phyloP scores from a whole-genome alignment of 371 early-diverging fungal genomes.

The Syncephalis fuscata region DNA sequence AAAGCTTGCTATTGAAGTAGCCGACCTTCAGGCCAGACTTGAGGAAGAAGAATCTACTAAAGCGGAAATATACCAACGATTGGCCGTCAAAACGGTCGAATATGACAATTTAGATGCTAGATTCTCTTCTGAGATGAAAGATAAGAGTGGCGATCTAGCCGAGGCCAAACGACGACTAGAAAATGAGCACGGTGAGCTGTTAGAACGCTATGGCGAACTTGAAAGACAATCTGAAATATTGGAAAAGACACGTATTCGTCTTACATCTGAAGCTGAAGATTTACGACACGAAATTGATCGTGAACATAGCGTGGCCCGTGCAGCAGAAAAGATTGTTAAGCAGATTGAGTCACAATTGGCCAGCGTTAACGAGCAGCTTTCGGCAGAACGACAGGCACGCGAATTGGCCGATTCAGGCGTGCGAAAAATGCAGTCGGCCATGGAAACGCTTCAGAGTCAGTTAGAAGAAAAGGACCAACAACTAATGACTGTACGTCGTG shows the following conservation, averaged over 20 bases:
- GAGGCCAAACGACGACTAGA: constrained; percentile 36
- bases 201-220: constrained; percentile 32
- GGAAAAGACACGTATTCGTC: constrained; percentile 46
- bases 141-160: constrained; percentile 37
- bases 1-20: constrained; percentile 17
- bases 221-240: constrained; percentile 23
- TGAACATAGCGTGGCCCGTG: constrained; percentile 40
- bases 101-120: constrained; percentile 47
- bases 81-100: constrained; percentile 38
- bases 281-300: constrained; percentile 47
- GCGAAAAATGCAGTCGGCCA: constrained; percentile 32
- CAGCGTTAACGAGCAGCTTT: constrained; percentile 24
- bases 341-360: constrained; percentile 33
- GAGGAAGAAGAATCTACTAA: constrained; percentile 45
- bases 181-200: constrained; percentile 41
- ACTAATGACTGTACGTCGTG: constrained; percentile 25
- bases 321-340: constrained; percentile 37
- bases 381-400: constrained; percentile 47
- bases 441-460: constrained; percentile 35
- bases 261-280: constrained; percentile 55
- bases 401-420: constrained; percentile 34
- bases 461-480: constrained; percentile 34
- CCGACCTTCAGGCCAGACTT: constrained; percentile 36
- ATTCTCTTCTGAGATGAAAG: constrained; percentile 32
- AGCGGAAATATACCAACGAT: constrained; percentile 30